These are phyloP conservation scores for Nicotiana attenuata DNA, from an alignment of 257 asterid species.

Conservation along the genomic window DNA sequence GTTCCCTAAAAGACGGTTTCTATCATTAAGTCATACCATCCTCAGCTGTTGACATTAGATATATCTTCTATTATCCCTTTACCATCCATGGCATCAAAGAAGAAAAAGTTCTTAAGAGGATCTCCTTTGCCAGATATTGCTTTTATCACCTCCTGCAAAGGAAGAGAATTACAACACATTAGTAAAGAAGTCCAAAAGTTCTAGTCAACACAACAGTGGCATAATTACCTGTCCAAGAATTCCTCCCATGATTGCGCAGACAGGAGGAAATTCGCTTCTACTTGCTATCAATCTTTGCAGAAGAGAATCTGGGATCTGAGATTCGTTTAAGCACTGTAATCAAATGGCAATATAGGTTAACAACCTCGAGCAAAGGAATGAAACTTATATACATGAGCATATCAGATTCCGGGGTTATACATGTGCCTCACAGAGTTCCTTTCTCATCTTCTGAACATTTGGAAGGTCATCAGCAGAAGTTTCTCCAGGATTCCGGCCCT, in stretches of 20 bases:
- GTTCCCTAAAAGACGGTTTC: not conserved
- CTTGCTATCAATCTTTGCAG: constrained; percentile 66
- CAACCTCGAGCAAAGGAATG: constrained; percentile 11
- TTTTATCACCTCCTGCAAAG: constrained; percentile 79
- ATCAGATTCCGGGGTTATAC: constrained; percentile 28
- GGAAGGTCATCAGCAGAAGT: constrained; percentile 66
- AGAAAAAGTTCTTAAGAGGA: constrained; percentile 88
- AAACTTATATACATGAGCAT: not conserved
- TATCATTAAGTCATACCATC: not conserved
- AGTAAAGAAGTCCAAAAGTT: not conserved
- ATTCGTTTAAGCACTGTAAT: constrained; percentile 57
- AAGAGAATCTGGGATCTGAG: constrained; percentile 76
- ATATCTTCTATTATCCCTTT: constrained; percentile 84
- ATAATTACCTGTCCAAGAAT: constrained; percentile 86
- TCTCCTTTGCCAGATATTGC: constrained; percentile 96
- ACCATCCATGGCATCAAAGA: constrained; percentile 78
- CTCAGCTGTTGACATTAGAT: constrained; percentile 24
- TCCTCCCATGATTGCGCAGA: constrained; percentile 87
- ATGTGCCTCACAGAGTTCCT: constrained; percentile 63
- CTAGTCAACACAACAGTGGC: not conserved
- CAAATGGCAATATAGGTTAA: not conserved
- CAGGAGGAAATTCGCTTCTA: constrained; percentile 81
- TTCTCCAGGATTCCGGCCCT: constrained; percentile 64
- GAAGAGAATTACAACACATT: not conserved
- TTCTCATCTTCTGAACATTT: constrained; percentile 54